Evolutionary conservation across 2,329 filamentous ascomycete genomes (phyloP), one percentile per base, ranked within the genome.

Genomic region (Botryotinia convoluta): DNA sequence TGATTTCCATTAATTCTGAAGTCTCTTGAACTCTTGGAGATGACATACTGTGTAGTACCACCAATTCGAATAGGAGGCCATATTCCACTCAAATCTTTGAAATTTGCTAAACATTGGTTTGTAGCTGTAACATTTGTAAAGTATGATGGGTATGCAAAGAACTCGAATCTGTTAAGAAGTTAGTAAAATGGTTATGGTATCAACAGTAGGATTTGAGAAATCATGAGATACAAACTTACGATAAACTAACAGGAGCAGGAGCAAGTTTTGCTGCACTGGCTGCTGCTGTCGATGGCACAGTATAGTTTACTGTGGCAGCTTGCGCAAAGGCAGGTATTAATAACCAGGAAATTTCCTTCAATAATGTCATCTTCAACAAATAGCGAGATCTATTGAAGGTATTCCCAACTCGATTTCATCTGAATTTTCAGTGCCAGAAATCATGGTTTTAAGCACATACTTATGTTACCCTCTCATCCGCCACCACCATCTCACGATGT

Each of bases 61-160:
- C 87, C 87, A 71, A 89, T 88, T 69, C 87, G 82, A 63, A 89
- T 83, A 0, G 86, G 87, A 12, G 87, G 86, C 84, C 84, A 87
- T 18, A 80, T 82, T 2, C 87, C 87, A 0, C 84, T 85, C 65
- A 88, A 74, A 20, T 83, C 81, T 74, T 84, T 84, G 76, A 87
- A 83, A 76, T 88, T 88, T 37, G 84, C 78, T 9, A 89, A 81
- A 74, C 87, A 89, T 75, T 85, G 84, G 0, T 79, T 82, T 0
- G 87, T 89, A 1, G 85, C 82, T 0, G 83, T 83, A 22, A 89
- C 85, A 74, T 87, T 85, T 26, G 82, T 84, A 75, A 88, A 84
- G 78, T 89, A 89, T 0, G 82, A 84, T 0, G 87, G 87, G 69
- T 87, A 89, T 0, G 86, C 82, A 75, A 89, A 89, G 80, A 89